A percentile compares a stretch with the other conserved stretches of the same genome.
phyloP scores from a whole-genome alignment of 345 rosid genomes.

The Syzygium oleosum region DNA sequence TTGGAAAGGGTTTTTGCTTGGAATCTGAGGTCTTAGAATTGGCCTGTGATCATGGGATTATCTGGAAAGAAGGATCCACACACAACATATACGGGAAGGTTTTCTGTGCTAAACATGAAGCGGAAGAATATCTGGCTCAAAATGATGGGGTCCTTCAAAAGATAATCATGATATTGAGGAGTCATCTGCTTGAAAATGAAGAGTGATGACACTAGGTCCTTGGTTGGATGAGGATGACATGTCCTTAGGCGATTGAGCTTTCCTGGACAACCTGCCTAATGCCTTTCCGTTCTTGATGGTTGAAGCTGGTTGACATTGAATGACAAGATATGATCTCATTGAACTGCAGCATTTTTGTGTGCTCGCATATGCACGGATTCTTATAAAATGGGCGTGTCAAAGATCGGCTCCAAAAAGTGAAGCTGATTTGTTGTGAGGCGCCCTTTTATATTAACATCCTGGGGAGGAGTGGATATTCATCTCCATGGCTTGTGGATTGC shows the following conservation, averaged over 20 bases:
- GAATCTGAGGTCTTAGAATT: constrained; percentile 66
- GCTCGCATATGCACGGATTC: not conserved
- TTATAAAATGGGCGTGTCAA: not conserved
- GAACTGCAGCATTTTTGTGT: not conserved
- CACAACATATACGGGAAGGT: constrained; percentile 43
- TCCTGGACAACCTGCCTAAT: not conserved
- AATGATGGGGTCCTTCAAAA: constrained; percentile 34
- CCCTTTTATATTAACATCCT: not conserved
- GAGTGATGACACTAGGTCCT: not conserved
- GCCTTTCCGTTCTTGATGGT: not conserved
- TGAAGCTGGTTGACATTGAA: not conserved
- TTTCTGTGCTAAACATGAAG: constrained; percentile 26
- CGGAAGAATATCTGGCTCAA: constrained; percentile 36
- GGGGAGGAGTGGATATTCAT: not conserved
- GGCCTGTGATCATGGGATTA: constrained; percentile 61
- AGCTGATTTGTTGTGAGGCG: not conserved
- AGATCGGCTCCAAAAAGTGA: not conserved
- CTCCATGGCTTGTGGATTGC: not conserved
- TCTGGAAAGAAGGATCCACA: constrained; percentile 42
- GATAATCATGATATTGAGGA: constrained; percentile 32
- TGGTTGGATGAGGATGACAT: not conserved
- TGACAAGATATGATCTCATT: not conserved
- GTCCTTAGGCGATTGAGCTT: not conserved
- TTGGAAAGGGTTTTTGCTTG: constrained; percentile 60
- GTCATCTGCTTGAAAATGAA: constrained; percentile 23